Evolutionary conservation across 1,139 yeast genomes (phyloP), one percentile per base, ranked within the genome.

Genomic region (Pichia sp.): DNA sequence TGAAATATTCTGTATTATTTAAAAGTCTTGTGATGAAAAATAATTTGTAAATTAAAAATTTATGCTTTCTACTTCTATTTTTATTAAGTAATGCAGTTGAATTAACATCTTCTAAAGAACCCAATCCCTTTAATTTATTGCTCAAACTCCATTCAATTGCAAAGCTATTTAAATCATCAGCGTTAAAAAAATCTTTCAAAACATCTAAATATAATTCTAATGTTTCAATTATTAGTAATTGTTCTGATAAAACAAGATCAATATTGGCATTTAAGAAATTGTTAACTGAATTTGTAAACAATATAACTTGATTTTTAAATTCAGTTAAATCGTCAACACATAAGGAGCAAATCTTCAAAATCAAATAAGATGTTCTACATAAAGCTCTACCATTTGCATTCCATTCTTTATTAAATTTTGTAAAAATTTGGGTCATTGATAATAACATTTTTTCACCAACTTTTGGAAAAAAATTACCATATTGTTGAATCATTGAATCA

Each of bases 311-410:
- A 57, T 58, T 50, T 57, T 62, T 57, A 56, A 74, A 79, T 3
- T 44, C 42, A 4, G 35, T n/a, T 18, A 58, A 64, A 40, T 66
- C 70, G 2, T 57, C 52, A 3, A 65, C 59, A 11, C 70, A 56
- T 30, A 59, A 47, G 5, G 64, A 58, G 2, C 74, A 61, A 7
- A 73, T 48, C 55, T 72, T 74, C 50, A 83, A 61, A 42, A 83
- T 60, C 48, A 79, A 65, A 7, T 79, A 71, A 34, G 79, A 72
- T 26, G 79, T 72, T 51, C 90, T 74, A 56, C 87, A 81, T 44
- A 81, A 66, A 0, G 86, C 77, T 60, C 87, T 73, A 4, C 86
- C 81, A 48, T 77, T 71, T 33, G 81, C 71, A 60, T 71, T 79
- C 89, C 89, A 83, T 49, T 72, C 76, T 2, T 71, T 66, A 41